Base-by-base conservation (phyloP, 495 filamentous ascomycete species). In the Aspergillus nidulans region DNA sequence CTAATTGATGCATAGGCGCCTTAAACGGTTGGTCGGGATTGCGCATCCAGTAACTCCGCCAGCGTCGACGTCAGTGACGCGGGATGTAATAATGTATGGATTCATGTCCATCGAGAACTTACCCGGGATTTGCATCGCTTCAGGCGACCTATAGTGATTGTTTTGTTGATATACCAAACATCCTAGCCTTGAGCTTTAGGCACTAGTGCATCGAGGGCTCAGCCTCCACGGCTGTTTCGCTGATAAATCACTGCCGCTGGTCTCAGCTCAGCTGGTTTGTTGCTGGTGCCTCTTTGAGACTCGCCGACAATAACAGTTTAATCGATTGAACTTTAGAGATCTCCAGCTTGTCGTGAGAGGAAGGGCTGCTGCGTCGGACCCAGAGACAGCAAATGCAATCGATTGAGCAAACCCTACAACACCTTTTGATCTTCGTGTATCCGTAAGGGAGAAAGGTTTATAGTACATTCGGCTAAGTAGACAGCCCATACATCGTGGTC, bases 101-200 rank as follows among this genome's bases (percentile, higher is more conserved):
- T 34, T 48, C 40, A 34, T 41, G 26, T 47, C 20, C 28, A 28
- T 7, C 26, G 30, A 24, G 50, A 43, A 45, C 18, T 53, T n/a
- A 25, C 24, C 34, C 45, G 24, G 43, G 41, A 28, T 19, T 58
- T 39, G 38, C 39, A 34, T 47, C 52, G 41, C 56, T 36, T 50
- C 45, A 51, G 44, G 47, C 38, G 39, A 28, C 36, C 25, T 30
- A 47, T 30, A 32, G 23, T 43, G 52, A 38, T 49, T 44, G 21
- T 36, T 44, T 24, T 41, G 20, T n/a, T n/a, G 15, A 19, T 36
- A 32, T 46, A 19, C 28, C 47, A 18, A 25, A 12, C 25, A 18
- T 39, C 26, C 38, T 38, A 26, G 23, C 42, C 39, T 39, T 49
- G 49, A 32, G 41, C 30, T 48, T 60, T 50, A 60, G 58, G 58